Evolutionary conservation across 2,329 filamentous ascomycete species (phyloP).

Genomic region (Penicillium sp.): DNA sequence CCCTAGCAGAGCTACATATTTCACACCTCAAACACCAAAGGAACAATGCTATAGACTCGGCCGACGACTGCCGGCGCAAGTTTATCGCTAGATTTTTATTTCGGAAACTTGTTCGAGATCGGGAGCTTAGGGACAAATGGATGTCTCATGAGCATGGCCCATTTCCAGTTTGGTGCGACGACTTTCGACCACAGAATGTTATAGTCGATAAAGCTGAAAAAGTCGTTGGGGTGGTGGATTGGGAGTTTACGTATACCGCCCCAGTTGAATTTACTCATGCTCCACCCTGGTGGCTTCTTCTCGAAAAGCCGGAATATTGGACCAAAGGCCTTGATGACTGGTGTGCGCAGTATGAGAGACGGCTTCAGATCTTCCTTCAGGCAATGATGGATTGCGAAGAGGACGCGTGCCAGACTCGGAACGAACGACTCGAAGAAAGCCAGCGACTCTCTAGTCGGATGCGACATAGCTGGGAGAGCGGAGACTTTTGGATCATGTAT

Average conservation of each 20-base stretch:
- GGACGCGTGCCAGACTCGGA: neutral
- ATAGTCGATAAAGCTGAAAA: slow-evolving; percentile 11
- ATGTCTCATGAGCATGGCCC: slow-evolving; percentile 19
- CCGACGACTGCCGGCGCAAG: slow-evolving; percentile 22
- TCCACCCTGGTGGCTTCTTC: slow-evolving; percentile 24
- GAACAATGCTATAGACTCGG: slow-evolving; percentile 39
- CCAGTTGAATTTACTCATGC: slow-evolving; percentile 21
- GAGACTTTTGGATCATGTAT: neutral
- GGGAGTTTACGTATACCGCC: slow-evolving; percentile 26
- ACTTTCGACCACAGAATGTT: slow-evolving; percentile 21
- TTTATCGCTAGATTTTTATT: slow-evolving; percentile 25
- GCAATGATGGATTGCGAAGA: slow-evolving; percentile 15
- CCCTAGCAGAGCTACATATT: slow-evolving; percentile 46
- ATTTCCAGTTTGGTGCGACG: slow-evolving; percentile 27
- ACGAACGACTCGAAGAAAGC: slow-evolving; percentile 1
- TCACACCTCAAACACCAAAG: slow-evolving; percentile 40
- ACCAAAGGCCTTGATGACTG: slow-evolving; percentile 19
- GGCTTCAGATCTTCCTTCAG: slow-evolving; percentile 17
- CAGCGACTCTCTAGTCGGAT: slow-evolving; percentile 11
- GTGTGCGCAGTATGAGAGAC: slow-evolving; percentile 10
- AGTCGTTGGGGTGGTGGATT: slow-evolving; percentile 22
- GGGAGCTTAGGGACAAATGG: slow-evolving; percentile 11
- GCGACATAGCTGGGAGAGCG: neutral
- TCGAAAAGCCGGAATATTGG: slow-evolving; percentile 27
- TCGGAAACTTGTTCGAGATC: slow-evolving; percentile 20